phyloP scores from a whole-genome alignment of 139 green algal genomes.

The Chlamydomonas sphaeroides region DNA sequence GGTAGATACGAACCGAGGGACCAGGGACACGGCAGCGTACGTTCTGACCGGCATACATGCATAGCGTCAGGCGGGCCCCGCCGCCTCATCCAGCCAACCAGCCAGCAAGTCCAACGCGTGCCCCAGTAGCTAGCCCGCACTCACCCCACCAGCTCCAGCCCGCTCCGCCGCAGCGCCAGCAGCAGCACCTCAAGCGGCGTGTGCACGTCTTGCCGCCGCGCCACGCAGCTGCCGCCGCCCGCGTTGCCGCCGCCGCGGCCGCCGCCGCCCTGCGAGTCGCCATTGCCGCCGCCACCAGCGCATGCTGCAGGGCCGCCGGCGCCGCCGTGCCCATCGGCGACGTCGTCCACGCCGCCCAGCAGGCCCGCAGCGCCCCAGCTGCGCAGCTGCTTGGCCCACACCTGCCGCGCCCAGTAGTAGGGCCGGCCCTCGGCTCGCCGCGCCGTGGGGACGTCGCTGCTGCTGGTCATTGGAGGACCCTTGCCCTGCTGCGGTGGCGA shows the following conservation, averaged over 20 bases:
- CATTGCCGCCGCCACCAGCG: background rate
- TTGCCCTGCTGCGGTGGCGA: no score
- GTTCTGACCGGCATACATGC: no score
- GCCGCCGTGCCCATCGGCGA: no score
- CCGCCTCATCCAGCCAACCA: no score
- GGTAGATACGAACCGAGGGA: background rate
- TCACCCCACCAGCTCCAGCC: constrained; percentile 23
- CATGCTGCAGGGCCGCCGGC: no score
- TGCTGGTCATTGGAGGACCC: no score
- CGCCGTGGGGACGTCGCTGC: no score
- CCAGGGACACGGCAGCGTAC: background rate
- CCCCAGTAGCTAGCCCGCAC: background rate
- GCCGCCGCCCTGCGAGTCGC: background rate
- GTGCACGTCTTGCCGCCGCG: constrained; percentile 21
- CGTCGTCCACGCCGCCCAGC: background rate
- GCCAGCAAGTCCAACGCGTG: no score
- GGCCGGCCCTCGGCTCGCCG: no score
- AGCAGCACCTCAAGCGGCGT: constrained; percentile 33
- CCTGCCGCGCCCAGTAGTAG: background rate
- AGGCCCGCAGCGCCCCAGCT: background rate
- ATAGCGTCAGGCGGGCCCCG: no score
- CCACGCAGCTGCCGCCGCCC: background rate
- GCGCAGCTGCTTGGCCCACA: constrained; percentile 36
- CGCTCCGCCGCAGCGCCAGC: background rate
- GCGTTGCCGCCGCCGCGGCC: background rate